A percentile compares a stretch with the other conserved stretches of the same genome.
phyloP scores from a whole-genome alignment of 192 early-diverging fungal species.

The Paraglomus brasilianum region DNA sequence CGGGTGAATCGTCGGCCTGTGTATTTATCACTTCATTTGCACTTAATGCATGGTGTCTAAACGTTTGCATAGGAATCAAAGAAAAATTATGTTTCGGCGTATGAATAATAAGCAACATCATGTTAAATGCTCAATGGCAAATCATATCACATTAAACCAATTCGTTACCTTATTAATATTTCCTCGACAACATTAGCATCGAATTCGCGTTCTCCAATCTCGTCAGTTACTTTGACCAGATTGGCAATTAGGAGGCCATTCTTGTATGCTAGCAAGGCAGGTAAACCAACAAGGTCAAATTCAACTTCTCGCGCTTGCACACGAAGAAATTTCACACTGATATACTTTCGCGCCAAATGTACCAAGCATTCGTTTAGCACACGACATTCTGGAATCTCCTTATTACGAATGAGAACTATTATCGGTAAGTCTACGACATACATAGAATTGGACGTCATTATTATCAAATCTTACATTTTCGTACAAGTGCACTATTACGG shows the following conservation, averaged over 20 bases:
- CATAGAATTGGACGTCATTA: neutral
- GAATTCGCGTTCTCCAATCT: slow-evolving; percentile 39
- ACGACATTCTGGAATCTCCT: slow-evolving; percentile 39
- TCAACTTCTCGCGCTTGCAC: slow-evolving; percentile 51
- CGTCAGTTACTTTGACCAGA: slow-evolving; percentile 52
- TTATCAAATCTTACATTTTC: slow-evolving; percentile 40
- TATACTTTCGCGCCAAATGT: slow-evolving; percentile 48
- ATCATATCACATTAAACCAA: neutral
- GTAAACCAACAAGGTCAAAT: slow-evolving; percentile 56
- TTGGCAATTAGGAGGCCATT: slow-evolving; percentile 53
- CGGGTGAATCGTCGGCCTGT: no score
- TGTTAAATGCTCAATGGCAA: neutral
- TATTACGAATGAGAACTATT: neutral
- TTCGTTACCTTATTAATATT: slow-evolving; percentile 46
- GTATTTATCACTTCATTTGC: no score
- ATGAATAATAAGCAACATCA: no score
- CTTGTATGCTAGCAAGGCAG: slow-evolving; percentile 56
- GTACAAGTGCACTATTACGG: slow-evolving; percentile 54
- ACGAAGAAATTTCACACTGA: slow-evolving; percentile 51
- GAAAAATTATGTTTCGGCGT: no score
- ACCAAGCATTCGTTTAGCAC: slow-evolving; percentile 46
- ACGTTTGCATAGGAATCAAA: no score
- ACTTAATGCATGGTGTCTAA: no score
- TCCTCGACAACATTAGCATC: slow-evolving; percentile 48
- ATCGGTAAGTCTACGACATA: neutral